Base-by-base conservation (phyloP, 1,284 basidiomycete species). In the Puccinia triticina region DNA sequence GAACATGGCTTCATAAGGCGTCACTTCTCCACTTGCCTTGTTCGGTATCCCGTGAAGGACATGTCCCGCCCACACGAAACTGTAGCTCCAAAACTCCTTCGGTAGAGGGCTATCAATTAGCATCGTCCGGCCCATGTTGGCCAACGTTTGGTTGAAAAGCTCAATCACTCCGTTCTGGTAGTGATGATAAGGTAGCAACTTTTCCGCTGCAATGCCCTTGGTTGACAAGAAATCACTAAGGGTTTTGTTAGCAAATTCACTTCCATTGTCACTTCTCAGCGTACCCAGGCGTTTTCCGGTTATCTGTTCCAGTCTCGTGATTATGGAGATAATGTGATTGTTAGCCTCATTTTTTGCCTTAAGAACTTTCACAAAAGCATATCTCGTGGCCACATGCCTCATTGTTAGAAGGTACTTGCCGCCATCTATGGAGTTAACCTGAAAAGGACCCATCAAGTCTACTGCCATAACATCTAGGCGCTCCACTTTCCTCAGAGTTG, bases 131-230 rank as follows among this genome's bases (percentile, higher is more conserved):
- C 76, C 76, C 76, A 78, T 78, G 14, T 78, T 46, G 0, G n/a
- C 1, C 26, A 78, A 32, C 3, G 57, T 67, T 1, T 50, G 21
- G 14, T 78, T 78, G 64, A 69, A 66, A 12, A 21, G 40, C 46
- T 78, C 66, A 34, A 66, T 50, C 11, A 67, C 16, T 1, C 66
- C 66, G 43, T 78, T 78, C 34, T 78, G 77, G 26, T 78, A 53
- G 29, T 67, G 78, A 32, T 80, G 32, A 21, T 57, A 57, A 5
- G 69, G 67, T 7, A 37, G n/a, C 1, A 18, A 2, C 7, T 16
- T 2, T 43, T 80, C 55, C 16, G 53, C 48, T 0, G 16, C 7
- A 26, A 80, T 72, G 2, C 78, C 78, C 34, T 69, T 69, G 0
- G 5, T 16, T 1, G 66, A 1, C 37, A 69, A 29, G 46, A 46